Evolutionary conservation across 75 land plant genomes (phyloP).

Genomic region (Cryptomeria japonica): DNA sequence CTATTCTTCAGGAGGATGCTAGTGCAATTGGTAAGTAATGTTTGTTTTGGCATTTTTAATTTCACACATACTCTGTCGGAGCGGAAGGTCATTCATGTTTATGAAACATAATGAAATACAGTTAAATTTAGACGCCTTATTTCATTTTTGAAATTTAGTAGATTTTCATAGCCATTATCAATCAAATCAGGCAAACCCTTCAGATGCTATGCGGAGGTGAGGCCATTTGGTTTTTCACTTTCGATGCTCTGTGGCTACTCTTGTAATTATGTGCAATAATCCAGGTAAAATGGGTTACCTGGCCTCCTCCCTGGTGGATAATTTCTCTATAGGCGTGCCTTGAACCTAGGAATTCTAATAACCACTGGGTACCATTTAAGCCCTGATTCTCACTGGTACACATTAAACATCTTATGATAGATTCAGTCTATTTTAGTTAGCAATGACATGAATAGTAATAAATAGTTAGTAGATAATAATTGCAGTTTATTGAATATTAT

Average conservation of each 20-base stretch:
- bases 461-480: background rate
- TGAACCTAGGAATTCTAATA: no score
- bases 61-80: background rate
- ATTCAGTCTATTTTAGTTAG: background rate
- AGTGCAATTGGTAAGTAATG: slow-evolving; percentile 32
- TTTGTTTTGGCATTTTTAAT: background rate
- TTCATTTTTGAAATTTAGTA: background rate
- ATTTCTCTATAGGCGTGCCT: background rate
- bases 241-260: background rate
- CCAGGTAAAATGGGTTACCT: background rate
- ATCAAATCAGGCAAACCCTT: background rate
- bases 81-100: background rate
- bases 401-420: background rate
- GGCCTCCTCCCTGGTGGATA: background rate
- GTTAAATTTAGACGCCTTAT: background rate
- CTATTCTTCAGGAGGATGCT: slow-evolving; percentile 29
- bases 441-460: background rate
- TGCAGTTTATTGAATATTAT: background rate
- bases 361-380: background rate
- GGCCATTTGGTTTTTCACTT: background rate
- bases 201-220: background rate
- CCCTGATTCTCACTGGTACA: background rate
- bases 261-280: background rate
- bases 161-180: background rate
- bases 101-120: background rate